A percentile compares a stretch with the other conserved stretches of the same genome.
Evolutionary conservation across 2,329 filamentous ascomycete genomes (phyloP).

Genomic region (Ascochyta pisi): DNA sequence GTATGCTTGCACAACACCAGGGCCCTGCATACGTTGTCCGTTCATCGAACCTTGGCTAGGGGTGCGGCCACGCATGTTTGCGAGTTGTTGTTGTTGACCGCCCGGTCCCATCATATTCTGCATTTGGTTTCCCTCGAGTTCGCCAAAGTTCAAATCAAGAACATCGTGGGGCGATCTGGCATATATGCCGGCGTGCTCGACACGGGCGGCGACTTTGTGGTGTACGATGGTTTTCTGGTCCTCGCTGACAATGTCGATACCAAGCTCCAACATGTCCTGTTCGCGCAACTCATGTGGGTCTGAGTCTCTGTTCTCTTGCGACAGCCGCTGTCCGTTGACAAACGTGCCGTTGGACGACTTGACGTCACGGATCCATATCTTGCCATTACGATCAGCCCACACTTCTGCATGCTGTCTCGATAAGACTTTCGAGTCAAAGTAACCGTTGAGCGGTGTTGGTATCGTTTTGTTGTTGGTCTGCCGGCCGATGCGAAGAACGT

Average conservation of each 20-base stretch:
- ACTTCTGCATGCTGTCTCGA: conserved; percentile 96
- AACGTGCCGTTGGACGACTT: conserved; percentile 99
- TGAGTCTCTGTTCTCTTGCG: conserved; percentile 93
- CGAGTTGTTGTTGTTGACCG: conserved; percentile 68
- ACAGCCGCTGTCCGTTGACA: conserved; percentile 89
- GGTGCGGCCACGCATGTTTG: conserved; percentile 72
- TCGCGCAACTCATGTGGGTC: conserved; percentile 93
- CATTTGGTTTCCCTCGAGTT: conserved; percentile 80
- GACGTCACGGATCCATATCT: conserved; percentile 95
- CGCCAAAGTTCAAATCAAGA: conserved; percentile 88
- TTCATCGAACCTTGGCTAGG: conserved; percentile 62
- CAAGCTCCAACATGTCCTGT: conserved; percentile 89
- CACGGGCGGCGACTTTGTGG: conserved; percentile 96
- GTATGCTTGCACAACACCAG: conserved; percentile 64
- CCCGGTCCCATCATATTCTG: conserved; percentile 70
- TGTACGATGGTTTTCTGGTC: conserved; percentile 98
- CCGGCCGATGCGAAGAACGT: conserved; percentile 90
- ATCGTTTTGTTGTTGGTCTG: conserved; percentile 98
- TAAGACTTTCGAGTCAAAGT: conserved; percentile 97
- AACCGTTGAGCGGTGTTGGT: conserved; percentile 89
- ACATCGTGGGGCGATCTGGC: conserved; percentile 73
- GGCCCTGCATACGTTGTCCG: conserved; percentile 66
- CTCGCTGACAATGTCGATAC: conserved; percentile 98
- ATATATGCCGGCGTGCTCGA: conserved; percentile 91
- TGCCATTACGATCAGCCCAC: conserved; percentile 83